Evolutionary conservation across 2,329 filamentous ascomycete species (phyloP).

Genomic region (Alternaria conjuncta): DNA sequence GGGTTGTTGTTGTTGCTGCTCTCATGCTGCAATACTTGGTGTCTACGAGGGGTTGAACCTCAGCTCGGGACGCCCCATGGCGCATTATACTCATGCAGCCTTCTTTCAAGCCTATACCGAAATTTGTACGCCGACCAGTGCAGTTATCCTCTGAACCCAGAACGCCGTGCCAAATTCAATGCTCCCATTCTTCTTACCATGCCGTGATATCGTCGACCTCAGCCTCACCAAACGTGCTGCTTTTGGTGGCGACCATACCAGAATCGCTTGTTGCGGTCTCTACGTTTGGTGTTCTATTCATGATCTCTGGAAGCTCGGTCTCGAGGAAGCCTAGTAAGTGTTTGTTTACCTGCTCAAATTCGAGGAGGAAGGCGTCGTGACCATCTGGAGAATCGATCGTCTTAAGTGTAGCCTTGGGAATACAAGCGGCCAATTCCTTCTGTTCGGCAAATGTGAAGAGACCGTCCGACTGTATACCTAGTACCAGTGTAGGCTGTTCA

Average conservation of each 20-base stretch:
- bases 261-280: conserved; percentile 48
- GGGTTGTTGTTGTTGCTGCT: neutral
- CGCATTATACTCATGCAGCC: conserved; percentile 31
- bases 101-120: conserved; percentile 51
- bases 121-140: conserved; percentile 35
- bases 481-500: conserved; percentile 84
- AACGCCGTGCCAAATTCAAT: conserved; percentile 37
- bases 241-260: conserved; percentile 73
- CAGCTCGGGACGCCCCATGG: conserved; percentile 26
- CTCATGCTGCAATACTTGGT: neutral
- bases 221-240: conserved; percentile 91
- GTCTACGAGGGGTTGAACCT: conserved; percentile 45
- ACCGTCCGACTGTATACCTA: conserved; percentile 94
- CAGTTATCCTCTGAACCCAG: conserved; percentile 10
- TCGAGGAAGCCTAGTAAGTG: conserved; percentile 85
- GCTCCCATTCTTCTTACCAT: conserved; percentile 64
- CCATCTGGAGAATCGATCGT: conserved; percentile 94
- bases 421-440: conserved; percentile 83
- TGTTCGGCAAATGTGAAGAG: conserved; percentile 98
- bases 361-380: conserved; percentile 93
- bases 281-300: conserved; percentile 62
- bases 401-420: conserved; percentile 77
- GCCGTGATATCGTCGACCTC: conserved; percentile 96
- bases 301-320: conserved; percentile 85
- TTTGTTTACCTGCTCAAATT: conserved; percentile 95